These are phyloP conservation scores for Nyssa sinensis DNA, from an alignment of 148 eudicot species.

Conservation along the genomic window DNA sequence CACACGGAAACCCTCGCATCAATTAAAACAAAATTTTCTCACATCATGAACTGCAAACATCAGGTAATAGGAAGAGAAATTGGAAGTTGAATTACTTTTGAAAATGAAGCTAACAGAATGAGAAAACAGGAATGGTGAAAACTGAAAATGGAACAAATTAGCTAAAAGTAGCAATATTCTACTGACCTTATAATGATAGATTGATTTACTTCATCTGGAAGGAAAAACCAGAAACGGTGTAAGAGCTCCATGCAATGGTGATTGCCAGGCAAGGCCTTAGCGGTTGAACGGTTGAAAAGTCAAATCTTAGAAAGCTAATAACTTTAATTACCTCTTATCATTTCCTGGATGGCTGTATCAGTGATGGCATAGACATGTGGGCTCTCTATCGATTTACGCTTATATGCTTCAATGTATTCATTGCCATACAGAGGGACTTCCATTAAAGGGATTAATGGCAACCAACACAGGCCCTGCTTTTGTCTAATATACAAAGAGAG, in stretches of 20 bases:
- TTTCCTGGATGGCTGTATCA: slow-evolving; percentile 84
- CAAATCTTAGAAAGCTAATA: neutral
- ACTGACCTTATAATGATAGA: slow-evolving; percentile 95
- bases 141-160: neutral
- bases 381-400: slow-evolving; percentile 51
- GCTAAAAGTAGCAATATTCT: neutral
- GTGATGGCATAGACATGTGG: slow-evolving; percentile 98
- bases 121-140: neutral
- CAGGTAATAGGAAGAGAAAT: neutral
- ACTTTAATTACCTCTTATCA: slow-evolving; percentile 69
- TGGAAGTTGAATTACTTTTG: neutral
- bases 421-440: slow-evolving; percentile 72
- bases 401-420: slow-evolving; percentile 76
- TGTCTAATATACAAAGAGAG: slow-evolving; percentile 45
- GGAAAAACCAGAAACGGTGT: slow-evolving; percentile 15
- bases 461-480: slow-evolving; percentile 97
- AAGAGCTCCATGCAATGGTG: slow-evolving; percentile 10
- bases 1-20: neutral
- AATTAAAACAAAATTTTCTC: neutral
- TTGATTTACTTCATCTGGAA: slow-evolving; percentile 97
- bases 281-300: neutral
- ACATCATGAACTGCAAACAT: neutral
- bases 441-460: slow-evolving; percentile 92
- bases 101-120: neutral
- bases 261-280: slow-evolving; percentile 9